phyloP scores from a whole-genome alignment of 352 stramenopile genomes.

The Pythium rishiriense region DNA sequence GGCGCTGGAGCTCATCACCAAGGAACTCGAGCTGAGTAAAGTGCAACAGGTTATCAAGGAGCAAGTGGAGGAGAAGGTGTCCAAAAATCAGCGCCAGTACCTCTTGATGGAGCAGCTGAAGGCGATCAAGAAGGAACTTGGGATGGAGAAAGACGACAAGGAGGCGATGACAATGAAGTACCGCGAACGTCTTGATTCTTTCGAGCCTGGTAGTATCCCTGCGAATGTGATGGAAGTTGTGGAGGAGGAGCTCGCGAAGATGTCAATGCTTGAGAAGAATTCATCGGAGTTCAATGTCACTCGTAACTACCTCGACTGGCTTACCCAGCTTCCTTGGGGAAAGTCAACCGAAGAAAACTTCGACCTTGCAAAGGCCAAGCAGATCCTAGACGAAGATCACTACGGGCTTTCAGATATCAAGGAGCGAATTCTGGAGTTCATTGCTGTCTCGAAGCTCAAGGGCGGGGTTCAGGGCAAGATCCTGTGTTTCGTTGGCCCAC shows the following conservation, averaged over 20 bases:
- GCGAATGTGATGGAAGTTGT: slow-evolving; percentile 92
- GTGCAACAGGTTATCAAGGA: slow-evolving; percentile 98
- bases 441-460: slow-evolving; percentile 97
- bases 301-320: slow-evolving; percentile 98
- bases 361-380: slow-evolving; percentile 92
- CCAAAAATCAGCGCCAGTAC: slow-evolving; percentile 98
- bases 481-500: slow-evolving; percentile 95
- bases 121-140: slow-evolving; percentile 99
- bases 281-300: slow-evolving; percentile 99
- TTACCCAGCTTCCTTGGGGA: slow-evolving; percentile 97
- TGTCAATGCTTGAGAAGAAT: slow-evolving; percentile 98
- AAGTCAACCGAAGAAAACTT: slow-evolving; percentile 96
- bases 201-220: slow-evolving; percentile 65
- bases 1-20: slow-evolving; percentile 95
- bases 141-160: slow-evolving; percentile 99
- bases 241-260: slow-evolving; percentile 97
- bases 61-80: slow-evolving; percentile 91
- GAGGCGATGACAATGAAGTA: slow-evolving; percentile 97
- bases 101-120: slow-evolving; percentile 99
- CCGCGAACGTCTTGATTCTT: slow-evolving; percentile 80
- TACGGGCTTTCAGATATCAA: slow-evolving; percentile 99
- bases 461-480: slow-evolving; percentile 98
- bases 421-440: slow-evolving; percentile 99
- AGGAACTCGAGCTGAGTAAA: slow-evolving; percentile 96
- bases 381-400: slow-evolving; percentile 96